A percentile compares a stretch with the other conserved stretches of the same genome.
phyloP scores from a whole-genome alignment of 768 basidiomycete species.

The Trametes punicea region DNA sequence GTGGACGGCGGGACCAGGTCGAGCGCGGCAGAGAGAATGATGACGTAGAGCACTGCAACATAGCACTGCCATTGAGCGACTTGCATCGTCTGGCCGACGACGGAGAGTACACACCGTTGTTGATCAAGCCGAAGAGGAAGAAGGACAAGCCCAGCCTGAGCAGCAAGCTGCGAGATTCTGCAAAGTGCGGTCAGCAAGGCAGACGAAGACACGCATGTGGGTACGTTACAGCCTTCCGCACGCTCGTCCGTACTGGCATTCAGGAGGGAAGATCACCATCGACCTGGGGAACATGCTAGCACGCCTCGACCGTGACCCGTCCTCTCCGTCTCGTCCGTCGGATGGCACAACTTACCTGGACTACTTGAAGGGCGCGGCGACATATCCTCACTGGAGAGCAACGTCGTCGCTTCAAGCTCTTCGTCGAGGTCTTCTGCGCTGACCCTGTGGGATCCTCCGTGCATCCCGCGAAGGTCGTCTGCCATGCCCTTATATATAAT shows the following conservation, averaged over 20 bases:
- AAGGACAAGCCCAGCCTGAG: constrained; percentile 58
- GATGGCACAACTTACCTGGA: neutral
- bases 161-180: constrained; percentile 22
- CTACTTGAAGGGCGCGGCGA: neutral
- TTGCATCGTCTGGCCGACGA: neutral
- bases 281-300: neutral
- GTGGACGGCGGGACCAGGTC: constrained; percentile 91
- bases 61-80: neutral
- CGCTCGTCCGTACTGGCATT: neutral
- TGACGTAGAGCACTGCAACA: constrained; percentile 80
- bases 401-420: neutral
- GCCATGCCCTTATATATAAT: too few relatives aligned
- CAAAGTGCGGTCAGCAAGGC: neutral
- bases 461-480: too few relatives aligned
- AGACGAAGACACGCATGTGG: neutral
- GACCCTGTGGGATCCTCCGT: neutral
- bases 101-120: constrained; percentile 62
- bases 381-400: neutral
- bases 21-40: constrained; percentile 93
- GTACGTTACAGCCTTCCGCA: neutral
- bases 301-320: neutral
- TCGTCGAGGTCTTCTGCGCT: neutral
- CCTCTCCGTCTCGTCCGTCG: neutral
- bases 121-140: constrained; percentile 89
- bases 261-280: neutral